Evolutionary conservation across 805 yeast species (phyloP).

Genomic region (Torulaspora franciscae): DNA sequence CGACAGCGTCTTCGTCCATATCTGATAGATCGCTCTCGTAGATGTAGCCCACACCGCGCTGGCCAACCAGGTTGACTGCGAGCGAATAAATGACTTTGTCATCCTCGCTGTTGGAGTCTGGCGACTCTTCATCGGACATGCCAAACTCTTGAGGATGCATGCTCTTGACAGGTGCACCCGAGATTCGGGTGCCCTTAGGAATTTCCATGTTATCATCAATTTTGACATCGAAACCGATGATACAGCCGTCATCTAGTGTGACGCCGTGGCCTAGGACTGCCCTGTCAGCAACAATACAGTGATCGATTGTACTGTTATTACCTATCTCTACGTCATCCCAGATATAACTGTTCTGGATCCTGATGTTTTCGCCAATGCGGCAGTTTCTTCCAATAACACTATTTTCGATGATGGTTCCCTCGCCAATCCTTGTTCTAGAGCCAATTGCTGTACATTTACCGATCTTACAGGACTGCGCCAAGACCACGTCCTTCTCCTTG

Average conservation of each 20-base stretch:
- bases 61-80: conserved; percentile 35
- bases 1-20: conserved; percentile 28
- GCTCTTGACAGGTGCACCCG: conserved; percentile 43
- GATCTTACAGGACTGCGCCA: conserved; percentile 89
- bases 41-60: conserved; percentile 35
- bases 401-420: conserved; percentile 57
- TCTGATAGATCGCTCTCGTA: conserved; percentile 38
- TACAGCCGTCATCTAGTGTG: conserved; percentile 59
- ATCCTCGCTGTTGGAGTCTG: conserved; percentile 23
- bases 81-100: conserved; percentile 11
- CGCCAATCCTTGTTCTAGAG: conserved; percentile 67
- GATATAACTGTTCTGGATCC: conserved; percentile 67
- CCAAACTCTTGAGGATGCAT: conserved; percentile 31
- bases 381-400: conserved; percentile 86
- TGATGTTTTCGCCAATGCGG: conserved; percentile 72
- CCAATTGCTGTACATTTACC: conserved; percentile 83
- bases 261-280: conserved; percentile 53
- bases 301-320: conserved; percentile 53
- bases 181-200: conserved; percentile 48
- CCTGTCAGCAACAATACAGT: conserved; percentile 66
- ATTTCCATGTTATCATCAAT: conserved; percentile 52
- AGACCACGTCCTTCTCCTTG: conserved; percentile 79
- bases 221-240: conserved; percentile 70
- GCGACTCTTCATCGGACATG: conserved; percentile 27
- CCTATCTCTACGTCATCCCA: conserved; percentile 80